phyloP scores from a whole-genome alignment of 805 yeast genomes.

The Hanseniaspora valbyensis region DNA sequence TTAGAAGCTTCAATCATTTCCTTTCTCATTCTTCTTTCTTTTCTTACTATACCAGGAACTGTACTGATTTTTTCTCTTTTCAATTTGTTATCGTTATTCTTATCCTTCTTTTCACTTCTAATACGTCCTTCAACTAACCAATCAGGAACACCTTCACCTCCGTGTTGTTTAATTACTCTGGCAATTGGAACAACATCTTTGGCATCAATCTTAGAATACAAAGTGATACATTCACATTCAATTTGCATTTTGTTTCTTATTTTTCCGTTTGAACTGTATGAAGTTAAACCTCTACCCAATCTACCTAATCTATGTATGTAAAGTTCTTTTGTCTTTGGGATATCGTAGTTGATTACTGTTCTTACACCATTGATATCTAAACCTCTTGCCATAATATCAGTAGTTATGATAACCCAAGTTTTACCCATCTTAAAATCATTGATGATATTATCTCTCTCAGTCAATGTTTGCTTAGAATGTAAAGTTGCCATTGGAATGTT shows the following conservation, averaged over 20 bases:
- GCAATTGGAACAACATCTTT: slow-evolving; percentile 68
- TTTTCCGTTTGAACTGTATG: background rate
- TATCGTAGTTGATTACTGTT: slow-evolving; percentile 89
- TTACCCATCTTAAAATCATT: slow-evolving; percentile 81
- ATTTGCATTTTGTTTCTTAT: slow-evolving; percentile 46
- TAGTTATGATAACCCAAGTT: slow-evolving; percentile 90
- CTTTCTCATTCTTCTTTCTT: slow-evolving; percentile 48
- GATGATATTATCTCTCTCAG: slow-evolving; percentile 75
- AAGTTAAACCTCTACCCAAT: slow-evolving; percentile 59
- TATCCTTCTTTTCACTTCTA: slow-evolving; percentile 4
- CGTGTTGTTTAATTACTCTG: slow-evolving; percentile 92
- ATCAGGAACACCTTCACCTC: slow-evolving; percentile 47
- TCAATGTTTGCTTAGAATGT: slow-evolving; percentile 85
- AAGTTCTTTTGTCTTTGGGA: slow-evolving; percentile 85
- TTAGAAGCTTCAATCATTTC: slow-evolving; percentile 73
- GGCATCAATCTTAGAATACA: slow-evolving; percentile 83
- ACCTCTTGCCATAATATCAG: slow-evolving; percentile 94
- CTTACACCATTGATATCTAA: slow-evolving; percentile 94
- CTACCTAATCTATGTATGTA: slow-evolving; percentile 97
- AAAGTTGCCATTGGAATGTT: slow-evolving; percentile 87
- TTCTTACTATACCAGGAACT: slow-evolving; percentile 57
- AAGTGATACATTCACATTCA: slow-evolving; percentile 76
- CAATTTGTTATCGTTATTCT: slow-evolving; percentile 43
- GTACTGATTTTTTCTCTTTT: slow-evolving; percentile 69
- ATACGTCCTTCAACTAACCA: slow-evolving; percentile 58